Evolutionary conservation across 2,329 filamentous ascomycete species (phyloP).

Genomic region (Claviceps africana): DNA sequence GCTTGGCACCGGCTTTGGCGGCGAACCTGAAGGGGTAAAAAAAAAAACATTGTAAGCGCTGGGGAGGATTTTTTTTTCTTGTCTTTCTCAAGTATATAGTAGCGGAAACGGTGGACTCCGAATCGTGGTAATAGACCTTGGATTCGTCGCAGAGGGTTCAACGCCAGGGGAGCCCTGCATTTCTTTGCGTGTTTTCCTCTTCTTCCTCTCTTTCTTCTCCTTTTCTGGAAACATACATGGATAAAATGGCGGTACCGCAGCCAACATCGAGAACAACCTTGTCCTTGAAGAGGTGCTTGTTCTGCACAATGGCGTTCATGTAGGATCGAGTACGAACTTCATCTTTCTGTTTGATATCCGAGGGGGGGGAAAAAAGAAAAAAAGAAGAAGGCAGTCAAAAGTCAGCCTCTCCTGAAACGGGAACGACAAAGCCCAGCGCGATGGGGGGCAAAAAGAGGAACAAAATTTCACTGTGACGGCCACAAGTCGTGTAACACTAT

Average conservation of each 20-base stretch:
- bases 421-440: not conserved
- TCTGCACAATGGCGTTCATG: conserved; percentile 95
- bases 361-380: too few relatives aligned
- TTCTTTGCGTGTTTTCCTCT: not conserved
- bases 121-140: not conserved
- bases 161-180: not conserved
- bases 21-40: conserved; percentile 58
- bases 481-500: not conserved
- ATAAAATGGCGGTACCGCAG: conserved; percentile 93
- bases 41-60: not conserved
- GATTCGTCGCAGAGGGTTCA: not conserved
- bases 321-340: conserved; percentile 94
- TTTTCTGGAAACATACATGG: conserved; percentile 57
- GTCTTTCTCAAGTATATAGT: not conserved
- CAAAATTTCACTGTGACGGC: not conserved
- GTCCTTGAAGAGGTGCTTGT: conserved; percentile 80
- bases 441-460: not conserved
- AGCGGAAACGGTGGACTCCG: not conserved
- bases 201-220: not conserved
- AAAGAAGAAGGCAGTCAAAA: not conserved
- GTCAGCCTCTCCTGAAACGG: not conserved
- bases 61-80: not conserved
- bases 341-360: conserved; percentile 57
- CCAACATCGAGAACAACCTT: conserved; percentile 87
- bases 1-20: conserved; percentile 87